Base-by-base conservation (phyloP, 192 early-diverging fungal species). In the Spizellomyces sp. region DNA sequence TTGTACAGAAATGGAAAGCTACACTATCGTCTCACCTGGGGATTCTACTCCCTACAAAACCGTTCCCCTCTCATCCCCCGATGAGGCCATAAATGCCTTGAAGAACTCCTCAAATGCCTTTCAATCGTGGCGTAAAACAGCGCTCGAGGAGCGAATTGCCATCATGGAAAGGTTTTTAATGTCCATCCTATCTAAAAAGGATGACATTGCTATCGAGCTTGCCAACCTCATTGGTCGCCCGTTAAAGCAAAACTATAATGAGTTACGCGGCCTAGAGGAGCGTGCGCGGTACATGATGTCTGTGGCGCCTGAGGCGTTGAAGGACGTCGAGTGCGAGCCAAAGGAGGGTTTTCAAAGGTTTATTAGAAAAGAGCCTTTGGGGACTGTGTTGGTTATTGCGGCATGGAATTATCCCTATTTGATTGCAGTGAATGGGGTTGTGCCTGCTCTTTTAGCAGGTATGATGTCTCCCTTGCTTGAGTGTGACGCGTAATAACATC, bases 391-490 rank as follows among this genome's bases (percentile, higher is more conserved):
- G 41, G 81, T 88, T 7, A 83, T 88, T 74, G 76, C 86, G 45
- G 85, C 93, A 8, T 94, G 93, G 93, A 94, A 94, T 66, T 94
- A 92, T 73, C 93, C 93, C 43, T 92, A 92, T 76, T 72, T 94
- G 42, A 87, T 89, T 12, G 78, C 86, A 57, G 86, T 94, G 43
- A 94, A 94, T 75, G 86, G 85, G 63, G 87, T 93, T 5, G 71
- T 94, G 14, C 93, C 93, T 7, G 90, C 93, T 6, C 74, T 94
- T 48, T 76, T 94, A 45, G 89, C 90, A 6, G 92, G 90, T 21
- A 36, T 36, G 27, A 90, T 91, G 59, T 71, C 85, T 5, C 86
- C 90, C n/a, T n/a, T 27, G 77, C 89, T 52, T 63, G 64, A 59
- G 17, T 1, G 12, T 4, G 15, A 55, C 12, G 62, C 12, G 52